Evolutionary conservation across 2,329 filamentous ascomycete genomes (phyloP).

Genomic region (Penicillium decumbens): DNA sequence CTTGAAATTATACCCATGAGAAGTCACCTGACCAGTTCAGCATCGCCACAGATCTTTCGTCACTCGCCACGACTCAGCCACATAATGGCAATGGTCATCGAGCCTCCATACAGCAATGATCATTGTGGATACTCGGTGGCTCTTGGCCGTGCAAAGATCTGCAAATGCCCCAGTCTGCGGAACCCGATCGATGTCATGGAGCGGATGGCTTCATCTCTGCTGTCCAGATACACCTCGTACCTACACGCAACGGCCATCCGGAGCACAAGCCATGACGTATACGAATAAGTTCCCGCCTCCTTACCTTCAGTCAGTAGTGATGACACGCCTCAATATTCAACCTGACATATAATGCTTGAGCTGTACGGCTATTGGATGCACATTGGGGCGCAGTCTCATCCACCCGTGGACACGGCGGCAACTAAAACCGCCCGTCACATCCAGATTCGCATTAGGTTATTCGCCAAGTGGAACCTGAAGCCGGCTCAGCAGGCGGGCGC

Average conservation of each 20-base stretch:
- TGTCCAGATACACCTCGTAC: not conserved
- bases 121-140: not conserved
- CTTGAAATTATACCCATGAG: not conserved
- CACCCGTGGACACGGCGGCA: constrained; percentile 7
- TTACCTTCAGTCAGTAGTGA: not conserved
- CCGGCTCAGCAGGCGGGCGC: not conserved
- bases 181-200: not conserved
- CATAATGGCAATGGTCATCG: not conserved
- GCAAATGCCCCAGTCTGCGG: not conserved
- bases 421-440: constrained; percentile 4
- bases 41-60: not conserved
- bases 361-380: constrained; percentile 9
- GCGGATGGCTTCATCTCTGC: not conserved
- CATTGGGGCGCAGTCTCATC: constrained; percentile 11
- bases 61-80: not conserved
- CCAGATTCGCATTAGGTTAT: constrained; percentile 5
- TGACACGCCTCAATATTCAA: not conserved
- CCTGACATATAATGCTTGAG: constrained; percentile 1
- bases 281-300: not conserved
- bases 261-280: not conserved
- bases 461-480: not conserved
- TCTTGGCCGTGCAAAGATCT: not conserved
- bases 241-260: not conserved
- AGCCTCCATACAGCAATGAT: not conserved
- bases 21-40: not conserved